Percentiles rank a stretch among this genome's conserved stretches.
These are phyloP conservation scores for Chrysoporthe deuterocubensis DNA, from an alignment of 2,329 filamentous ascomycete species.

Conservation along the genomic window DNA sequence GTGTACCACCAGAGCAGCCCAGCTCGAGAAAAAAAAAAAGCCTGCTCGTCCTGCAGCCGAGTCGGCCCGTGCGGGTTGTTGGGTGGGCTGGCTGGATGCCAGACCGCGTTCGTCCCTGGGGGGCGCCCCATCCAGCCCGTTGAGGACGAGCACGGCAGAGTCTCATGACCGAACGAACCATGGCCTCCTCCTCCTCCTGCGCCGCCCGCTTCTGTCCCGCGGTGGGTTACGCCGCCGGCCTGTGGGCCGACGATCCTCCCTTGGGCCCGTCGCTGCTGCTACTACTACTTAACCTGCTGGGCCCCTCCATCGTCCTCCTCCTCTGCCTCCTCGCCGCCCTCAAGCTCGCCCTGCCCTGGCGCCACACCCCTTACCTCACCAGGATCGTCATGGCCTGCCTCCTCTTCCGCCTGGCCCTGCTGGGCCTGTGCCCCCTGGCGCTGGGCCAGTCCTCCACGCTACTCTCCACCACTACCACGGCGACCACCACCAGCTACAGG, in stretches of 20 bases:
- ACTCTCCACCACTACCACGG: background rate
- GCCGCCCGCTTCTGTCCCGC: background rate
- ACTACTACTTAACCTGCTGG: constrained; percentile 9
- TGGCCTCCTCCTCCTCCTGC: background rate
- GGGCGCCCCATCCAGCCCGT: background rate
- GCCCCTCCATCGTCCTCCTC: background rate
- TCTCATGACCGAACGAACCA: constrained; percentile 2
- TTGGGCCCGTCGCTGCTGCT: background rate
- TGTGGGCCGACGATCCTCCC: constrained; percentile 9
- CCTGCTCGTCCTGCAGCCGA: constrained; percentile 1
- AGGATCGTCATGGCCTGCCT: constrained; percentile 23
- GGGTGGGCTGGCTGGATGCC: background rate
- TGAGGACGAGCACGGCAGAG: background rate
- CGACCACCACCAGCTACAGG: constrained; percentile 22
- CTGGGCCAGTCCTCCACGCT: constrained; percentile 14
- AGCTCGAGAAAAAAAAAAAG: background rate
- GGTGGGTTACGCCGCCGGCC: background rate
- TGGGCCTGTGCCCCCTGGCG: constrained; percentile 10
- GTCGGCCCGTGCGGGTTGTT: constrained; percentile 3
- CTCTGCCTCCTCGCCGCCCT: constrained; percentile 8
- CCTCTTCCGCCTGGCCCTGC: constrained; percentile 13
- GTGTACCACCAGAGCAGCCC: background rate
- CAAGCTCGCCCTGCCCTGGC: constrained; percentile 15
- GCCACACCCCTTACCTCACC: constrained; percentile 5
- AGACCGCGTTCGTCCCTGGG: background rate